phyloP scores from a whole-genome alignment of 805 yeast species.

The Teunomyces panamensis region DNA sequence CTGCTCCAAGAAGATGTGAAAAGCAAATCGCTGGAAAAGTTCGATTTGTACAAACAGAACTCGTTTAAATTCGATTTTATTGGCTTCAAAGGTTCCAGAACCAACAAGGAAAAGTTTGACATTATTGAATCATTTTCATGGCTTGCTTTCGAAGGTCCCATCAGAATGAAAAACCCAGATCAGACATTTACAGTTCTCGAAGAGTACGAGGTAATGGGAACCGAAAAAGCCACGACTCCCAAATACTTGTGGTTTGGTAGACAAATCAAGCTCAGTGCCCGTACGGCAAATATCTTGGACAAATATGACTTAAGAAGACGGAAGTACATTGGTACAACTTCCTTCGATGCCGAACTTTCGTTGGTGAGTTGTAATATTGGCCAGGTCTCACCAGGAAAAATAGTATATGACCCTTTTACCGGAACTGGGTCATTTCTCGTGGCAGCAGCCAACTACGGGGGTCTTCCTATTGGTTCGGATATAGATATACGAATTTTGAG shows the following conservation, averaged over 20 bases:
- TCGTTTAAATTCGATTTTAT: slow-evolving; percentile 81
- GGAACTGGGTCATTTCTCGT: slow-evolving; percentile 95
- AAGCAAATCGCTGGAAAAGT: slow-evolving; percentile 26
- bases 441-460: slow-evolving; percentile 84
- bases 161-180: slow-evolving; percentile 75
- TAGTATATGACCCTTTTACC: slow-evolving; percentile 91
- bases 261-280: slow-evolving; percentile 57
- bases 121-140: slow-evolving; percentile 72
- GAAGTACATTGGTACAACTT: slow-evolving; percentile 90
- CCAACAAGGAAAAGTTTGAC: slow-evolving; percentile 47
- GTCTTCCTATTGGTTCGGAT: slow-evolving; percentile 80
- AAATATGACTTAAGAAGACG: slow-evolving; percentile 77
- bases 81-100: slow-evolving; percentile 69
- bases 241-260: slow-evolving; percentile 71
- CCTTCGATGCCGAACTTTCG: slow-evolving; percentile 92
- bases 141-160: slow-evolving; percentile 72
- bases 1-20: slow-evolving; percentile 55
- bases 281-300: slow-evolving; percentile 66
- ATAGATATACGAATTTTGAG: slow-evolving; percentile 78
- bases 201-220: slow-evolving; percentile 54
- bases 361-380: slow-evolving; percentile 85
- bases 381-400: slow-evolving; percentile 59
- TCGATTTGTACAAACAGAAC: slow-evolving; percentile 36
- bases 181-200: slow-evolving; percentile 71
- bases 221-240: slow-evolving; percentile 50